Base-by-base conservation (phyloP, 2,329 filamentous ascomycete genomes). In the Aureobasidium sp. region DNA sequence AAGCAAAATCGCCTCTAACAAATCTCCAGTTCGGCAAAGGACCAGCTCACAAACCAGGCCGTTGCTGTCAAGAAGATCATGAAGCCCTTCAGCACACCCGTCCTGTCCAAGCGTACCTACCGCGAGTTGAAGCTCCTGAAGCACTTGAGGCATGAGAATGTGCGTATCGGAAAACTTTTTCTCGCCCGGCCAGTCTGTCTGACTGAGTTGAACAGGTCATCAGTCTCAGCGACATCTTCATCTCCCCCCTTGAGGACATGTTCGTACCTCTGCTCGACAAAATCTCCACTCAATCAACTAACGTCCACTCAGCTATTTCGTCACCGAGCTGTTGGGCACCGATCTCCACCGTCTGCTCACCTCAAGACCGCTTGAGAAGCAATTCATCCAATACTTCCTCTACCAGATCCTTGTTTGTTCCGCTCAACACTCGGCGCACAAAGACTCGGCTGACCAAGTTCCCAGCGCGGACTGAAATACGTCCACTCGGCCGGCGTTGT, bases 61-160 rank as follows among this genome's bases (percentile, higher is more conserved):
- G 94, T 99, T 64, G 94, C 94, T 62, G 92, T 99, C 74, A 99
- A 99, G 84, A 99, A 99, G 84, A 99, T 99, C 73, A 97, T 99
- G 93, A 99, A 97, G 81, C 94, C 94, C 10, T 99, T 99, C 78
- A 96, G 92, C 81, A 99, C 94, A n/a, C 92, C 94, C 1, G 94
- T 99, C 62, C 82, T 99, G 50, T 94, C 94, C 62, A 99, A 99
- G 81, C 85, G 94, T 73, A 99, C 94, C 67, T 99, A 99, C 75
- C 87, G 94, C 71, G 94, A 99, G 76, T 79, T 99, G 73, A 99
- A 97, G 81, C 84, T 99, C 65, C 81, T 99, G 71, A 99, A 97
- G 81, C 94, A 99, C 73, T 80, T 99, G 63, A 87, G 87, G 73
- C 94, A 99, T 75, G 94, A 99, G 78, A 99, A 99, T 78, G 93